phyloP scores from a whole-genome alignment of 2,329 filamentous ascomycete species.

The Basipetospora chlamydospora region DNA sequence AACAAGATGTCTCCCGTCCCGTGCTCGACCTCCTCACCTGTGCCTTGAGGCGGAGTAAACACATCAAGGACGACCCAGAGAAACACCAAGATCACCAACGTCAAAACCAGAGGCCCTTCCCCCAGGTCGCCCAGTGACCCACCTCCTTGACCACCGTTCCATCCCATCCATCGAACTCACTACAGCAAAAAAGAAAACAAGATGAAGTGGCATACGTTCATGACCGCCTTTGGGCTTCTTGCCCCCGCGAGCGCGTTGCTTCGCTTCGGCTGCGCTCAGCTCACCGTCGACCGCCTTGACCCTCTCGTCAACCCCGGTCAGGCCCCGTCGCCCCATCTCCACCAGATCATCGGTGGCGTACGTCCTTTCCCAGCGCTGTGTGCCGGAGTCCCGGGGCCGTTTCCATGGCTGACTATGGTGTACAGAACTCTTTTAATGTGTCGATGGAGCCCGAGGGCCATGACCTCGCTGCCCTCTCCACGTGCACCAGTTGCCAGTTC shows the following conservation, averaged over 20 bases:
- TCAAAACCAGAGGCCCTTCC: not conserved
- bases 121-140: no score
- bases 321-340: constrained; percentile 39
- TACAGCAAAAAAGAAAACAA: not conserved
- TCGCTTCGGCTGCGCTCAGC: constrained; percentile 29
- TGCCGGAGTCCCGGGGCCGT: not conserved
- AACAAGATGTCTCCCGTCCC: no score
- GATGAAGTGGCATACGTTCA: constrained; percentile 2
- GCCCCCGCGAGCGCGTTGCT: constrained; percentile 8
- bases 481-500: constrained; percentile 26
- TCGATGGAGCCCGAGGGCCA: constrained; percentile 21
- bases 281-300: constrained; percentile 29
- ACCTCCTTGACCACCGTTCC: no score
- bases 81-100: no score
- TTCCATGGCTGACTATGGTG: not conserved
- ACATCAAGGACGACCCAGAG: no score
- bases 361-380: not conserved
- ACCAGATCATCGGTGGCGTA: constrained; percentile 40
- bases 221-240: not conserved
- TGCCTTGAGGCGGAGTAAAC: no score
- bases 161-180: no score
- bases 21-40: no score
- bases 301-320: constrained; percentile 27
- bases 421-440: constrained; percentile 25
- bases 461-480: constrained; percentile 22